phyloP scores from a whole-genome alignment of 139 green algal genomes.

The Chlorella vulgaris region DNA sequence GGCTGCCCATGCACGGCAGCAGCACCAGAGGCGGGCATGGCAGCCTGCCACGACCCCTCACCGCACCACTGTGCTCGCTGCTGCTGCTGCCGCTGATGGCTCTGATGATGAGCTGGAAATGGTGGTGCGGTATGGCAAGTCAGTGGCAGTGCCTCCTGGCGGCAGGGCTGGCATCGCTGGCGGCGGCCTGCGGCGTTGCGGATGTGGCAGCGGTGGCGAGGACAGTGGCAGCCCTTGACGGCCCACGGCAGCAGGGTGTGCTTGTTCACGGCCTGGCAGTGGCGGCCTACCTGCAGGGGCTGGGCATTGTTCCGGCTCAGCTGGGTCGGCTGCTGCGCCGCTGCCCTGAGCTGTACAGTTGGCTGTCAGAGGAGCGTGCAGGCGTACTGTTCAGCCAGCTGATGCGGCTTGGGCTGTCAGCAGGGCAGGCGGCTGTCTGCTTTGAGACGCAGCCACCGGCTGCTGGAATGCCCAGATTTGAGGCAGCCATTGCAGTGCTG shows the following conservation, averaged over 20 bases:
- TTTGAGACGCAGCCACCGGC: background rate
- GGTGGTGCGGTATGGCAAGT: background rate
- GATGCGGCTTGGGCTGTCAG: background rate
- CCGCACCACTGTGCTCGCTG: too few relatives aligned
- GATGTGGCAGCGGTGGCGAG: background rate
- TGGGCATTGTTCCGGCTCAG: background rate
- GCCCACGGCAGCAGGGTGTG: background rate
- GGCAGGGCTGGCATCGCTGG: background rate
- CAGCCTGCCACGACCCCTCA: too few relatives aligned
- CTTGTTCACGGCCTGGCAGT: background rate
- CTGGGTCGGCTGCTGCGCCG: background rate
- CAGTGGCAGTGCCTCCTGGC: background rate
- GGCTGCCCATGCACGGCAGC: too few relatives aligned
- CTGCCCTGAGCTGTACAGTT: background rate
- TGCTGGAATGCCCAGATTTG: background rate
- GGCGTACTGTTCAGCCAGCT: constrained; percentile 14
- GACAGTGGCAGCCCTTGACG: background rate
- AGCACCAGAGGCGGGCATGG: too few relatives aligned
- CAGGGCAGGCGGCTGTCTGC: background rate
- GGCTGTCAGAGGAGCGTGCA: background rate
- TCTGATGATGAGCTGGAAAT: background rate
- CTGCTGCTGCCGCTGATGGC: background rate
- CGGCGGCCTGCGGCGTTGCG: background rate
- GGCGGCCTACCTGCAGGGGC: background rate
- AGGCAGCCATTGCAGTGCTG: constrained; percentile 12